Evolutionary conservation across 805 yeast genomes (phyloP), one percentile per base, ranked within the genome.

Genomic region (Lachancea quebecensis): DNA sequence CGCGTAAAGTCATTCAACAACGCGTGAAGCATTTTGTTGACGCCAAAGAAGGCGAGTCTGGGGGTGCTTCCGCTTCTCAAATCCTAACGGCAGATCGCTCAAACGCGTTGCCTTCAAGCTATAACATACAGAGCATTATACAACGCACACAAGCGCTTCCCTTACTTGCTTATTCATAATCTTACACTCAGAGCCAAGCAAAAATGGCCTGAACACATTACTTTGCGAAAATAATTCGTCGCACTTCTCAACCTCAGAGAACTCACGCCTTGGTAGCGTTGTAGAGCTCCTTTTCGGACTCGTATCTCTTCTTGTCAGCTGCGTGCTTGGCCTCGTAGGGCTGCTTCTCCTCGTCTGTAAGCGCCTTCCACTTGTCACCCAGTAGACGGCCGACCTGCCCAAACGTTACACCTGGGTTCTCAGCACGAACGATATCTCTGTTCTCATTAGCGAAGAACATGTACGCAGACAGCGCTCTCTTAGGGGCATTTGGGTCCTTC

Each of bases 391-490:
- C 98, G 55, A 93, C 91, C 73, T 89, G 95, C 56, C 95, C 99
- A 63, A 93, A 93, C 36, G 90, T 72, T 58, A 90, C 85, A 66
- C 95, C 96, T 60, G 98, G 97, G 78, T 91, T 88, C 69, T 90
- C 98, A 51, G 91, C 82, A 69, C 95, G 82, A 57, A 93, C 96
- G 53, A 81, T 79, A 71, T 91, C 97, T 77, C 99, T 90, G 78
- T 86, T 85, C 65, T 89, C 97, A 67, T 88, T 89, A 59, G 99
- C 98, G 65, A 90, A 93, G 80, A 87, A 91, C 98, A 93, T 90
- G 82, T 91, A 93, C 41, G 98, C 96, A 50, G 97, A 88, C 67
- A 93, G 74, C 21, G 97, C 88, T 72, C 98, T 87, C 87, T 93
- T 93, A 69, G 99, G 99, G 55, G 99, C 99, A 70, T 91, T 90